Evolutionary conservation across 441 rosid species (phyloP).

Genomic region (Jatropha podagrica): DNA sequence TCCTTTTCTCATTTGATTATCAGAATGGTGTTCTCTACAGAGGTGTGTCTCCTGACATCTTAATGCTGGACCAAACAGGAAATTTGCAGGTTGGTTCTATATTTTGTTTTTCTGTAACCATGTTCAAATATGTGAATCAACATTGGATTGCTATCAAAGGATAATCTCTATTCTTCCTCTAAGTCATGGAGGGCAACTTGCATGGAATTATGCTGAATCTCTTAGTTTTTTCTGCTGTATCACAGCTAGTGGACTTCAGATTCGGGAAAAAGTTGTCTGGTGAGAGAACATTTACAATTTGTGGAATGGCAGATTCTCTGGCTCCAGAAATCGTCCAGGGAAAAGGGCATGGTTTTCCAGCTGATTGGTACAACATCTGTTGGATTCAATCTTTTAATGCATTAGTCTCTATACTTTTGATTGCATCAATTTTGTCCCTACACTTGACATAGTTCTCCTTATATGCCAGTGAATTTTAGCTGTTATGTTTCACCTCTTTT

Average conservation of each 20-base stretch:
- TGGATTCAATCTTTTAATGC: slow-evolving; percentile 9
- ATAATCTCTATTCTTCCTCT: neutral
- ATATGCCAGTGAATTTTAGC: neutral
- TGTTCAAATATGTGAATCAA: slow-evolving; percentile 6
- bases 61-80: slow-evolving; percentile 88
- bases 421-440: neutral
- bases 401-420: neutral
- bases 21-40: slow-evolving; percentile 84
- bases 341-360: slow-evolving; percentile 80
- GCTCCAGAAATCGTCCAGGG: slow-evolving; percentile 97
- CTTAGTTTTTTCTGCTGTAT: slow-evolving; percentile 18
- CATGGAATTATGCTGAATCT: neutral
- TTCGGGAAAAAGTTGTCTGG: slow-evolving; percentile 71
- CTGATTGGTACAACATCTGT: slow-evolving; percentile 65
- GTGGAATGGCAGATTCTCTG: slow-evolving; percentile 84
- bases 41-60: slow-evolving; percentile 81
- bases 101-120: slow-evolving; percentile 5
- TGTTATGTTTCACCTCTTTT: neutral
- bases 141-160: neutral
- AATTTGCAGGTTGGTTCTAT: slow-evolving; percentile 59
- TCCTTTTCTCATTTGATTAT: slow-evolving; percentile 32
- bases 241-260: slow-evolving; percentile 87
- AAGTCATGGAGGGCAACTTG: slow-evolving; percentile 9
- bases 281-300: slow-evolving; percentile 82
- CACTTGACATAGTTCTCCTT: neutral